These are phyloP conservation scores for Sugiyamaella grinbergsii DNA, from an alignment of 1,139 yeast genomes.

Conservation along the genomic window DNA sequence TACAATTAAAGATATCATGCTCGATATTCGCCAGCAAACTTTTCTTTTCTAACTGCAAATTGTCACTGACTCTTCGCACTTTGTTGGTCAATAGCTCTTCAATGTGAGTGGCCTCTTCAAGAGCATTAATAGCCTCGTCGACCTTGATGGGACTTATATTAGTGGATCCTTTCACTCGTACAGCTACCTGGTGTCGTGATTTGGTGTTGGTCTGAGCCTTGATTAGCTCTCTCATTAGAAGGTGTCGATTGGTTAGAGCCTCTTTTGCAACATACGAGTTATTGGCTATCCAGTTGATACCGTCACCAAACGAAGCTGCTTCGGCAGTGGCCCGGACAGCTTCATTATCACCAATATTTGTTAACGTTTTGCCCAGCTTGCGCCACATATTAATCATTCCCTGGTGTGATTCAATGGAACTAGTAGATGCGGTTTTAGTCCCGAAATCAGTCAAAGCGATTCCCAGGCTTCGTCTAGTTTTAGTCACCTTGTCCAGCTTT, in stretches of 20 bases:
- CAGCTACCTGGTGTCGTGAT: slow-evolving; percentile 70
- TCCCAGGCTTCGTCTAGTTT: slow-evolving; percentile 58
- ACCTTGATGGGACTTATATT: slow-evolving; percentile 84
- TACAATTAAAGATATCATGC: slow-evolving; percentile 52
- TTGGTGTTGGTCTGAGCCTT: slow-evolving; percentile 78
- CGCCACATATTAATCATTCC: slow-evolving; percentile 86
- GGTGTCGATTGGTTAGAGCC: slow-evolving; percentile 86
- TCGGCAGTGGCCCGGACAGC: slow-evolving; percentile 73
- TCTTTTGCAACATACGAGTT: slow-evolving; percentile 91
- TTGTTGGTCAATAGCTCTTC: slow-evolving; percentile 76
- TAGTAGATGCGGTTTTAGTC: slow-evolving; percentile 52
- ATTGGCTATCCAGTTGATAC: slow-evolving; percentile 60
- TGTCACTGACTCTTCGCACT: slow-evolving; percentile 79
- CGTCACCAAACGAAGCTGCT: slow-evolving; percentile 77
- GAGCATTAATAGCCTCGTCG: slow-evolving; percentile 80
- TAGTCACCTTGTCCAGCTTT: slow-evolving; percentile 58
- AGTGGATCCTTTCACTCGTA: slow-evolving; percentile 70
- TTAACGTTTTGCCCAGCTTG: slow-evolving; percentile 68
- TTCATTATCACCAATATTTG: slow-evolving; percentile 73
- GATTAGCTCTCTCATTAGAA: slow-evolving; percentile 82
- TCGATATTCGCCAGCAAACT: slow-evolving; percentile 62
- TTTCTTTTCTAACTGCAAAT: slow-evolving; percentile 73
- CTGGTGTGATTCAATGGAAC: slow-evolving; percentile 57
- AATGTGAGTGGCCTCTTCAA: slow-evolving; percentile 76
- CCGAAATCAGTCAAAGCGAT: slow-evolving; percentile 66